Evolutionary conservation across 1,284 basidiomycete species (phyloP).

Genomic region (Mycena sp.): DNA sequence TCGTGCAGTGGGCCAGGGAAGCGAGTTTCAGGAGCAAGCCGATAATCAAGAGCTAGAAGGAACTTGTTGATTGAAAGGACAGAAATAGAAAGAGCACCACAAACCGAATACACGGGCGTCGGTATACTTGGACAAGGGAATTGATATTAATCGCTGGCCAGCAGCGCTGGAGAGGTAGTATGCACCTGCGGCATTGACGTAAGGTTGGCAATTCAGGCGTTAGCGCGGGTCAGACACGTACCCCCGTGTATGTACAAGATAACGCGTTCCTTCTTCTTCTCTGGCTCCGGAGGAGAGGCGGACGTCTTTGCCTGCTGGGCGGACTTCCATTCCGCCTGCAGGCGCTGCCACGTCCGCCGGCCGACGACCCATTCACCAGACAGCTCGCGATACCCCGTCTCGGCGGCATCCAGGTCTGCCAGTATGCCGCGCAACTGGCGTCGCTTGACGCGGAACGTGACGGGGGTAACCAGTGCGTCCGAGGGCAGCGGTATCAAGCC

Average conservation of each 20-base stretch:
- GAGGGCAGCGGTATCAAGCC: slow-evolving; percentile 90
- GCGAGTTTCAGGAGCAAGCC: slow-evolving; percentile 92
- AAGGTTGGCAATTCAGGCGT: not conserved
- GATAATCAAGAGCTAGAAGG: slow-evolving; percentile 88
- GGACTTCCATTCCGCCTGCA: slow-evolving; percentile 86
- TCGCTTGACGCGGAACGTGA: slow-evolving; percentile 87
- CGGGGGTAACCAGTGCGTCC: slow-evolving; percentile 94
- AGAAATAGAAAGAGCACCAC: slow-evolving; percentile 37
- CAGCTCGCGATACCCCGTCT: slow-evolving; percentile 81
- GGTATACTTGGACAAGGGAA: slow-evolving; percentile 90
- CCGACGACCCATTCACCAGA: slow-evolving; percentile 98
- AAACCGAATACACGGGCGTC: slow-evolving; percentile 94
- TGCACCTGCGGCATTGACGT: slow-evolving; percentile 65
- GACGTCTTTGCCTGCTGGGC: slow-evolving; percentile 35
- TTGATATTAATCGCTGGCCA: slow-evolving; percentile 93
- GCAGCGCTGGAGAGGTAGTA: slow-evolving; percentile 96
- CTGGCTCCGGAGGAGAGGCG: slow-evolving; percentile 39
- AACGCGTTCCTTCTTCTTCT: slow-evolving; percentile 80
- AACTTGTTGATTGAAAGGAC: not conserved
- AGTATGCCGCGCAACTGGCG: slow-evolving; percentile 83
- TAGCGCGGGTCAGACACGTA: not conserved
- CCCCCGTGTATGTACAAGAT: slow-evolving; percentile 92
- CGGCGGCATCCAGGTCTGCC: slow-evolving; percentile 76
- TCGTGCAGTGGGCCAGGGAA: slow-evolving; percentile 97
- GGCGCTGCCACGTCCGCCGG: slow-evolving; percentile 87